Evolutionary conservation across 2,329 filamentous ascomycete genomes (phyloP).

Genomic region (Alternaria brassicicola): DNA sequence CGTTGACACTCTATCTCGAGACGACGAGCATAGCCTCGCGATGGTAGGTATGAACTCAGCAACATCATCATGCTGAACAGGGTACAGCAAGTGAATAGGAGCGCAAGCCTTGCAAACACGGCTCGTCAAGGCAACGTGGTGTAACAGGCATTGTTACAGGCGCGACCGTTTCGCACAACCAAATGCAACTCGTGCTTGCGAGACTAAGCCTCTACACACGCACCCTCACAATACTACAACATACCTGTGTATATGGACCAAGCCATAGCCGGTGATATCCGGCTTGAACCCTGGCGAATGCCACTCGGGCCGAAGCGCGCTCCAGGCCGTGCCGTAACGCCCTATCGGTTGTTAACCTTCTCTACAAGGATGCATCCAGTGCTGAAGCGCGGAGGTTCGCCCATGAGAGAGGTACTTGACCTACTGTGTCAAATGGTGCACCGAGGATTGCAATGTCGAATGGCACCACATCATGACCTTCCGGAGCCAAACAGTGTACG

Average conservation of each 20-base stretch:
- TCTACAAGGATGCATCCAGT: neutral
- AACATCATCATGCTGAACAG: neutral
- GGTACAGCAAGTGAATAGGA: neutral
- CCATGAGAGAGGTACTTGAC: slow-evolving; percentile 13
- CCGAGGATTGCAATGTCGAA: slow-evolving; percentile 59
- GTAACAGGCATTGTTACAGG: neutral
- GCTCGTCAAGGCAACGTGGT: neutral
- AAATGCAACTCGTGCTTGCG: neutral
- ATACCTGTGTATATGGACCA: slow-evolving; percentile 59
- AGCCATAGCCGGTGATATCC: slow-evolving; percentile 51
- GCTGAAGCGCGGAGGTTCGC: neutral
- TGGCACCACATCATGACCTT: slow-evolving; percentile 46
- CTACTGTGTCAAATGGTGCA: slow-evolving; percentile 57
- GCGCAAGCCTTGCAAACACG: neutral
- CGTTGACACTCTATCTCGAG: neutral
- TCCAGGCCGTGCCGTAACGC: slow-evolving; percentile 59
- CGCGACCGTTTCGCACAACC: neutral
- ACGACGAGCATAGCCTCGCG: neutral
- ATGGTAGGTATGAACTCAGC: neutral
- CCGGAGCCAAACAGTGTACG: slow-evolving; percentile 53
- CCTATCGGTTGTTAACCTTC: slow-evolving; percentile 35
- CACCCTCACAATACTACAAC: neutral
- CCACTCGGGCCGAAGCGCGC: slow-evolving; percentile 60
- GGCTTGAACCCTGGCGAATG: slow-evolving; percentile 57
- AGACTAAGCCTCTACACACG: neutral